Percentiles rank a stretch among this genome's conserved stretches.
These are phyloP conservation scores for Candida coquimbonensis DNA, from an alignment of 805 yeast species.

Conservation along the genomic window DNA sequence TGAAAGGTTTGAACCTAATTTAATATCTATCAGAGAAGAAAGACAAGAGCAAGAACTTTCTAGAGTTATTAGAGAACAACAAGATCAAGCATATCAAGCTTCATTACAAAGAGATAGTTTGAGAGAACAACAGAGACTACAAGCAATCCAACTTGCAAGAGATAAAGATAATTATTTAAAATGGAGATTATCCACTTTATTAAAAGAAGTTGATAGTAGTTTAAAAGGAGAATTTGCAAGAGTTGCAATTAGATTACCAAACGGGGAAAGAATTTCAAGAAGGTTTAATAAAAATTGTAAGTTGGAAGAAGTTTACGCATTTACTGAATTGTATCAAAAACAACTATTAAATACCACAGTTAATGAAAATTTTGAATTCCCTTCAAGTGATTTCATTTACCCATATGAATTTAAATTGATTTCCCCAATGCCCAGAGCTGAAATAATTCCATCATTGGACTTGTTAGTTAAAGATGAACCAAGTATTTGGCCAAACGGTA, in stretches of 20 bases:
- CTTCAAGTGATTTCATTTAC: conserved; percentile 35
- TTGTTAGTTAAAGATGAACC: conserved; percentile 34
- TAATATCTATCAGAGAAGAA: conserved; percentile 55
- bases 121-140: conserved; percentile 36
- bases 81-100: conserved; percentile 69
- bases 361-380: conserved; percentile 22
- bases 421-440: conserved; percentile 51
- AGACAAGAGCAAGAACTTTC: conserved; percentile 53
- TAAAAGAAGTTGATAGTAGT: conserved; percentile 24
- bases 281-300: conserved; percentile 38
- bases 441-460: conserved; percentile 27
- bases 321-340: conserved; percentile 45
- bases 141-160: conserved; percentile 15
- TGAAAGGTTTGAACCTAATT: conserved; percentile 52
- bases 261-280: conserved; percentile 53
- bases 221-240: conserved; percentile 37
- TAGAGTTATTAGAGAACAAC: conserved; percentile 56
- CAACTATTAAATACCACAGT: conserved; percentile 21
- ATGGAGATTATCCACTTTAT: conserved; percentile 36
- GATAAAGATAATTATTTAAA: conserved; percentile 36
- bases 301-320: conserved; percentile 64
- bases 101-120: conserved; percentile 63
- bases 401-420: conserved; percentile 42
- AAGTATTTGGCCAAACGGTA: conserved; percentile 58
- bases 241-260: conserved; percentile 60